These are phyloP conservation scores for Exophiala lecanii-corni DNA, from an alignment of 2,329 filamentous ascomycete genomes.

Conservation along the genomic window DNA sequence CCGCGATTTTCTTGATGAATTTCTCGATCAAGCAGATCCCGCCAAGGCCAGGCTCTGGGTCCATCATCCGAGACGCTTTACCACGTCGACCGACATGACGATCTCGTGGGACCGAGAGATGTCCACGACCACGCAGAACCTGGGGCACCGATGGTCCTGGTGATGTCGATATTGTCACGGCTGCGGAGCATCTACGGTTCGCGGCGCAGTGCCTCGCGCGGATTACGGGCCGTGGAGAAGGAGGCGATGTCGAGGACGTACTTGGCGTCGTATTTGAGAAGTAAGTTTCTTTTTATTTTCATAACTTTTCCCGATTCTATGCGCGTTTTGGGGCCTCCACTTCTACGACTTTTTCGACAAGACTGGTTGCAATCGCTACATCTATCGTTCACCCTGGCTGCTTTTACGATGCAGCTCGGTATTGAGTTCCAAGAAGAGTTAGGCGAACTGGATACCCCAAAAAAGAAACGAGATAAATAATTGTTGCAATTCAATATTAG, in stretches of 20 bases:
- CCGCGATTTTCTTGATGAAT: conserved; percentile 65
- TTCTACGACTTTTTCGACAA: no score
- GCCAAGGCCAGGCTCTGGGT: no score
- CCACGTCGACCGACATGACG: conserved; percentile 22
- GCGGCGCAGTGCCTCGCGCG: conserved; percentile 75
- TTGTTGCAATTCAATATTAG: no score
- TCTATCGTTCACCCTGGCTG: no score
- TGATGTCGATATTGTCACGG: conserved; percentile 74
- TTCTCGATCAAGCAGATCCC: conserved; percentile 45
- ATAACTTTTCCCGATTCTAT: conserved; percentile 11
- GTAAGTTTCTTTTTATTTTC: conserved; percentile 58
- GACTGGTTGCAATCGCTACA: no score
- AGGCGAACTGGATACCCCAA: no score
- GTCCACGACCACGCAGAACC: no score
- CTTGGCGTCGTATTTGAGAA: conserved; percentile 97
- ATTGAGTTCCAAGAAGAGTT: no score
- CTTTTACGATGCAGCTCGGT: no score
- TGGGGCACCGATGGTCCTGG: no score
- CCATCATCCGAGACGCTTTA: no score
- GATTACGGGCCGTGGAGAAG: conserved; percentile 81
- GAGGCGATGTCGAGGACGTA: conserved; percentile 86
- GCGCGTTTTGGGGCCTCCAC: conserved; percentile 1
- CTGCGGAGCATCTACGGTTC: conserved; percentile 79
- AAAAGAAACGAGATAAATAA: no score
- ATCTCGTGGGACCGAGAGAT: conserved; percentile 15